Conservation (phyloP, 2,329 filamentous ascomycete species). For the Hypocreales sp. region DNA sequence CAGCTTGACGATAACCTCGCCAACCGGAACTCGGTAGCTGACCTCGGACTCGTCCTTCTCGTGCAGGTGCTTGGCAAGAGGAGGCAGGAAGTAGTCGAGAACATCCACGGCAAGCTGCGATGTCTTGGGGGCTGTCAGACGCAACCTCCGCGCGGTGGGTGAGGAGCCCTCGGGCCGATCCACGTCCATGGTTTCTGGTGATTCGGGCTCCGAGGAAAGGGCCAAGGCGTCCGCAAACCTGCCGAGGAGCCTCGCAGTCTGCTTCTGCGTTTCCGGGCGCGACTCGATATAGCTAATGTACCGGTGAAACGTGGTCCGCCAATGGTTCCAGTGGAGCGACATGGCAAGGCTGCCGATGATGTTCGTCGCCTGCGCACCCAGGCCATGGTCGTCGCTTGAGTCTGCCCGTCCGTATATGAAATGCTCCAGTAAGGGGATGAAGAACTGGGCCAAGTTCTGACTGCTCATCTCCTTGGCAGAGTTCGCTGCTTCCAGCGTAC, state of each 20-base stretch:
- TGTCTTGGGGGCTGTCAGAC: conserved; percentile 48
- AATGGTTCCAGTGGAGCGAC: conserved; percentile 81
- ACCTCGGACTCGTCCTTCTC: conserved; percentile 92
- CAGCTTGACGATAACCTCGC: conserved; percentile 77
- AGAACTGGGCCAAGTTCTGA: conserved; percentile 69
- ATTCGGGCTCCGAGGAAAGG: conserved; percentile 28
- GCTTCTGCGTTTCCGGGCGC: conserved; percentile 73
- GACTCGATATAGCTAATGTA: conserved; percentile 71
- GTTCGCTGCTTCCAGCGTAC: conserved; percentile 57
- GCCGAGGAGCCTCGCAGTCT: conserved; percentile 66
- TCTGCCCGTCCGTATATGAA: conserved; percentile 77
- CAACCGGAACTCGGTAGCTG: conserved; percentile 80
- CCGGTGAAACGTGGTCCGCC: conserved; percentile 66
- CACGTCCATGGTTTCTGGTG: conserved; percentile 26
- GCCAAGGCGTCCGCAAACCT: conserved; percentile 67
- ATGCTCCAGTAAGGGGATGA: conserved; percentile 84
- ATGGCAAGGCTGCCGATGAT: conserved; percentile 62
- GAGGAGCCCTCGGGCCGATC: conserved; percentile 14
- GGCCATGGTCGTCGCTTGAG: conserved; percentile 60
- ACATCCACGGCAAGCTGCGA: conserved; percentile 60
- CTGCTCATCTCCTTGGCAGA: conserved; percentile 49
- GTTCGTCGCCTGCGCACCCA: conserved; percentile 73
- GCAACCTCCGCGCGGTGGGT: conserved; percentile 29
- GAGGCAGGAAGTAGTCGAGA: conserved; percentile 58
- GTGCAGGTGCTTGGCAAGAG: conserved; percentile 71